Evolutionary conservation across 106 monocot genomes (phyloP), one percentile per base, ranked within the genome.

Genomic region (Apostasia ramifera): DNA sequence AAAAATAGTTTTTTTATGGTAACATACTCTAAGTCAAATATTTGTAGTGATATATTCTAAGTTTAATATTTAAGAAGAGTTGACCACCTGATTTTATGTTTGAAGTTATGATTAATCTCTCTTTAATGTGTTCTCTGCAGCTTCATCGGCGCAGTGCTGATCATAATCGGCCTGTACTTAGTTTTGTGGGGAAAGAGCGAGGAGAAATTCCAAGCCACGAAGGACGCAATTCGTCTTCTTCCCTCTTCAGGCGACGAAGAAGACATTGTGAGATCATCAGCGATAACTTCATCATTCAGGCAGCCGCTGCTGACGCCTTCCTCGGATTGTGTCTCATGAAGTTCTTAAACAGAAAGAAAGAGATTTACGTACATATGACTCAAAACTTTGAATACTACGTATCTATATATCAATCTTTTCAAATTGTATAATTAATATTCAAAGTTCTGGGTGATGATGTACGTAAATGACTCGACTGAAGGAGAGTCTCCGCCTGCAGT

Each of bases 121-220:
- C 8, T 50, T 8, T 5, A 8, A 50, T 8, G 3, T 57, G 13
- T 11, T 57, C 15, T 57, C 10, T 54, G 40, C 82, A 92, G 92
- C 64, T 89, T 97, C 53, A 86, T 97, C 53, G 92, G 95, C n/a
- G 95, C 95, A 3, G 70, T 83, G 40, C 46, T 97, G 59, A 92
- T 92, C 72, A 85, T 97, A 55, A 55, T 65, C 15, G 95, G 95
- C 5, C 76, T 97, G 2, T 95, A 95, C 82, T 66, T 97, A 37
- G 92, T 97, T 47, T 74, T 97, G 4, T 97, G 86, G 83, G 95
- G 92, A 9, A 97, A 92, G 76, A 89, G 86, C 59, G 54, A 86
- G 64, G 95, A 92, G 79, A 87, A 79, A 63, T 86, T 81, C 12
- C 84, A 80, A 54, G 88, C 86, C 26, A 73, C 73, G 1, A 86